phyloP scores from a whole-genome alignment of 768 basidiomycete genomes.

The Boletus pseudo-olivaceus region DNA sequence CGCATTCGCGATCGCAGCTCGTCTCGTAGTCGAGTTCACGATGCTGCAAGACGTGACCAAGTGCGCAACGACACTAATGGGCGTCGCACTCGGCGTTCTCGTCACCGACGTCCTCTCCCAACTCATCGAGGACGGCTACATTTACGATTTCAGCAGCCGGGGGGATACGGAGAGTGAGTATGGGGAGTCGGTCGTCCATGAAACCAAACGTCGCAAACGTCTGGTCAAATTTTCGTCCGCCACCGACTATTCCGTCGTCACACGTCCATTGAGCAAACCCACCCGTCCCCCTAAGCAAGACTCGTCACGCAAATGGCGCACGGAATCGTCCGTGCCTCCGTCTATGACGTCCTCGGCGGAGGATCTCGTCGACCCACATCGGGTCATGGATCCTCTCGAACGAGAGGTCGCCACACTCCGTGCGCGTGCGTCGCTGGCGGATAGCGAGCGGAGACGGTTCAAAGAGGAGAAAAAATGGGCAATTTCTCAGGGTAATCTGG shows the following conservation, averaged over 20 bases:
- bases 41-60: constrained; percentile 50
- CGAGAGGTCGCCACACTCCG: constrained; percentile 73
- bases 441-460: constrained; percentile 76
- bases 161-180: constrained; percentile 23
- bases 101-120: constrained; percentile 70
- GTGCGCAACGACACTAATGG: constrained; percentile 58
- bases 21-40: constrained; percentile 63
- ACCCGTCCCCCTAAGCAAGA: constrained; percentile 28
- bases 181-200: constrained; percentile 7
- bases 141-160: constrained; percentile 25
- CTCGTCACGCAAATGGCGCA: constrained; percentile 30
- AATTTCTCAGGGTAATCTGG: constrained; percentile 67
- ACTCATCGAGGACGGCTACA: constrained; percentile 50
- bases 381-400: constrained; percentile 60
- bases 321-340: constrained; percentile 38
- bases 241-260: constrained; percentile 30
- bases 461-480: constrained; percentile 91
- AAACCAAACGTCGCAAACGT: constrained; percentile 35
- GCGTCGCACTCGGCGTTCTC: constrained; percentile 65
- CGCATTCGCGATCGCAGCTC: constrained; percentile 53
- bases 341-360: constrained; percentile 68
- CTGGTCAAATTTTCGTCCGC: constrained; percentile 44
- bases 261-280: constrained; percentile 19
- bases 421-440: constrained; percentile 75
- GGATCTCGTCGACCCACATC: constrained; percentile 56